phyloP scores from a whole-genome alignment of 768 basidiomycete genomes.

The Termitomyces sp. region DNA sequence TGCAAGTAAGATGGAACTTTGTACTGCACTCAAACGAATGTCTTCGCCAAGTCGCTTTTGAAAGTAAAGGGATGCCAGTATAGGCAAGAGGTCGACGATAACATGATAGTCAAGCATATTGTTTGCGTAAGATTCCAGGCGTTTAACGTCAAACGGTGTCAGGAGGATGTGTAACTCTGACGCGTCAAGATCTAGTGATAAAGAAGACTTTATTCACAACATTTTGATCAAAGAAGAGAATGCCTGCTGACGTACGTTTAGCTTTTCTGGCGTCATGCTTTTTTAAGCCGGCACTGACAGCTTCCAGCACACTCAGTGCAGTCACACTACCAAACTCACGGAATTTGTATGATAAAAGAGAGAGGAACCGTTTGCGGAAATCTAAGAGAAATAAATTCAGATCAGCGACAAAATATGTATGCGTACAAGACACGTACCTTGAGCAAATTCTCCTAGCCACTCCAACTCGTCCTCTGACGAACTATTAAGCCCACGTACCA shows the following conservation, averaged over 20 bases:
- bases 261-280: constrained; percentile 31
- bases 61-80: constrained; percentile 79
- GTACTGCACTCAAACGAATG: constrained; percentile 75
- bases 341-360: constrained; percentile 89
- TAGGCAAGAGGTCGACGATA: constrained; percentile 86
- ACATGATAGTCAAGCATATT: constrained; percentile 97
- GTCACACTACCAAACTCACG: constrained; percentile 88
- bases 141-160: constrained; percentile 93
- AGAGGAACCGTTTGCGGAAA: constrained; percentile 86
- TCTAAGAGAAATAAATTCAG: constrained; percentile 39
- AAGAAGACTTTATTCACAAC: background rate
- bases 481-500: constrained; percentile 83
- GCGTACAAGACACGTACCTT: constrained; percentile 41
- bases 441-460: constrained; percentile 88
- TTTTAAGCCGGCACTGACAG: constrained; percentile 61
- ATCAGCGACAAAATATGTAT: background rate
- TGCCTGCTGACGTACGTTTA: constrained; percentile 24
- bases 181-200: constrained; percentile 25
- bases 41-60: constrained; percentile 63
- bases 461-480: constrained; percentile 55
- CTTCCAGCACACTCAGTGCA: constrained; percentile 84
- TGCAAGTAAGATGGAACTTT: constrained; percentile 86
- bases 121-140: constrained; percentile 92
- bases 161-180: constrained; percentile 51
- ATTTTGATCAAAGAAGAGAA: background rate